Conservation (phyloP, 495 filamentous ascomycete species). For the Penicillium nucicola region DNA sequence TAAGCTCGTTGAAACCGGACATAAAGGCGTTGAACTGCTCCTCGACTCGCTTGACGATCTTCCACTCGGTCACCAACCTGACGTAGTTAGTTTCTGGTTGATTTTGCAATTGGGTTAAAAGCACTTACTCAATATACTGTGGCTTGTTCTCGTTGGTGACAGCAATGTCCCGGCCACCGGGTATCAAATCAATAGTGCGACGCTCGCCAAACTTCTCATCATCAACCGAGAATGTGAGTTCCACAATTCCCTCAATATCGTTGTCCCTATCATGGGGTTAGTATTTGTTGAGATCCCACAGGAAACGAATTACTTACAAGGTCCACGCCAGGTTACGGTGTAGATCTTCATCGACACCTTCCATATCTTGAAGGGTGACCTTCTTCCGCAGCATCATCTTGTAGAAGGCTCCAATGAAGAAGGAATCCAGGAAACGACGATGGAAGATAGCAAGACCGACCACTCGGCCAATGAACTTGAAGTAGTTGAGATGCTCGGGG, state of each 20-base stretch:
- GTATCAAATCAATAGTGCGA: constrained; percentile 87
- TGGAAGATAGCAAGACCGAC: constrained; percentile 99
- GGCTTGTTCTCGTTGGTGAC: constrained; percentile 97
- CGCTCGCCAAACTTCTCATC: constrained; percentile 97
- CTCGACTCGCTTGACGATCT: constrained; percentile 95
- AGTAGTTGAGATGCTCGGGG: constrained; percentile 98
- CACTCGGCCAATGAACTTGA: constrained; percentile 99
- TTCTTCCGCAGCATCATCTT: constrained; percentile 98
- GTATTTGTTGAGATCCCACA: not conserved
- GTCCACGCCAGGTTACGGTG: constrained; percentile 95
- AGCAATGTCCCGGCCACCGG: constrained; percentile 82
- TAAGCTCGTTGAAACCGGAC: constrained; percentile 95
- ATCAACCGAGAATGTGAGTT: constrained; percentile 92
- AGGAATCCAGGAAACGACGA: constrained; percentile 93
- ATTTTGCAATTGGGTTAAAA: too few species aligned
- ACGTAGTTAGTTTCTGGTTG: too few species aligned
- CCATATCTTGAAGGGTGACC: constrained; percentile 92
- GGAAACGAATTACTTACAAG: constrained; percentile 52
- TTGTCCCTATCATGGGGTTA: constrained; percentile 63
- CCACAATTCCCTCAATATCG: constrained; percentile 87
- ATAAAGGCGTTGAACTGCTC: constrained; percentile 99
- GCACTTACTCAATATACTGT: constrained; percentile 85
- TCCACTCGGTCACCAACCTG: constrained; percentile 94
- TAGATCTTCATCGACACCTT: constrained; percentile 96
- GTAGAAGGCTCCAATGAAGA: constrained; percentile 99